Evolutionary conservation across 2,329 filamentous ascomycete species (phyloP).

Genomic region (Esteya vermicola): DNA sequence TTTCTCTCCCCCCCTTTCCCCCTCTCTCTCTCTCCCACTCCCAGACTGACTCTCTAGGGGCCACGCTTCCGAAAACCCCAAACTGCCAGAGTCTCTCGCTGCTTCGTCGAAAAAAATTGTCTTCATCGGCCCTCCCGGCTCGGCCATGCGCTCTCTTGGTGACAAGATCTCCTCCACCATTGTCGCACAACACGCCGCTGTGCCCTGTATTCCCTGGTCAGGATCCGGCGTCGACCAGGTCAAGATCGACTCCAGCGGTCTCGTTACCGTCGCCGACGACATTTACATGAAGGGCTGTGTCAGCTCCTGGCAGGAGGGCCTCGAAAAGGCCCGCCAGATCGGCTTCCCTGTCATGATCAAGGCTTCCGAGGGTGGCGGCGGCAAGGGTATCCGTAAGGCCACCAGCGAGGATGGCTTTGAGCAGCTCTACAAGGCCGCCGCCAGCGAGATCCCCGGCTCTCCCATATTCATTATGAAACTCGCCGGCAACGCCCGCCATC

Average conservation of each 20-base stretch:
- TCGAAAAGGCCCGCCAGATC: conserved; percentile 74
- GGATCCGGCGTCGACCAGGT: conserved; percentile 82
- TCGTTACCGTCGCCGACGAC: conserved; percentile 81
- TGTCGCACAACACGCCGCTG: conserved; percentile 89
- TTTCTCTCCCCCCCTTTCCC: conserved; percentile 6
- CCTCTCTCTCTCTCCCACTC: not conserved
- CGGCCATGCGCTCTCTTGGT: conserved; percentile 95
- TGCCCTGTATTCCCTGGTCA: conserved; percentile 99
- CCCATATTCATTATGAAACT: conserved; percentile 99
- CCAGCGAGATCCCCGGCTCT: conserved; percentile 93
- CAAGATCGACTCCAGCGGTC: conserved; percentile 61
- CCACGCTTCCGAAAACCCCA: conserved; percentile 97
- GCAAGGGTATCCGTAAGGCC: conserved; percentile 98
- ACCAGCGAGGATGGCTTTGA: conserved; percentile 72
- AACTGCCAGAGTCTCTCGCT: conserved; percentile 87
- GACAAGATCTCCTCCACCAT: conserved; percentile 99
- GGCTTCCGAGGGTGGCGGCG: conserved; percentile 97
- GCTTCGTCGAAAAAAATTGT: conserved; percentile 97
- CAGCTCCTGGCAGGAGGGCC: conserved; percentile 75
- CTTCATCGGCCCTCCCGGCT: conserved; percentile 95
- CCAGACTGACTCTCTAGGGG: conserved; percentile 43
- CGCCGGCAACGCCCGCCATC: conserved; percentile 85
- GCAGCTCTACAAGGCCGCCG: conserved; percentile 83
- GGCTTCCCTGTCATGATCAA: conserved; percentile 99
- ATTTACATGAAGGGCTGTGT: conserved; percentile 88